Percentiles rank a stretch among this genome's conserved stretches.
Conservation (phyloP, 2,329 filamentous ascomycete species). For the Talaromyces islandicus region DNA sequence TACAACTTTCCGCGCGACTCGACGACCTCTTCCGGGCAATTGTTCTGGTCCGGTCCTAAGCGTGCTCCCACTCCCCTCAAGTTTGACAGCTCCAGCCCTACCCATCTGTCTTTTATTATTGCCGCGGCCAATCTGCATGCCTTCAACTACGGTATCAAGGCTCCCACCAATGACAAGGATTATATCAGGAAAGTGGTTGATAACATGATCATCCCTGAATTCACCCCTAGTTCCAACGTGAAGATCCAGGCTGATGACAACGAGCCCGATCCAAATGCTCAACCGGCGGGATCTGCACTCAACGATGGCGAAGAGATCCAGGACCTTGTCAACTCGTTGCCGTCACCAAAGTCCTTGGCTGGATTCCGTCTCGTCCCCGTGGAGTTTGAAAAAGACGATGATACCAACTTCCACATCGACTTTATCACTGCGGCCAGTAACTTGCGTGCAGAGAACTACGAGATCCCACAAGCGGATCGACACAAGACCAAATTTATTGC, state of each 20-base stretch:
- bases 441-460: constrained; percentile 94
- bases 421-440: constrained; percentile 98
- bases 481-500: constrained; percentile 99
- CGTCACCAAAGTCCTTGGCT: constrained; percentile 70
- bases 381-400: constrained; percentile 98
- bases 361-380: constrained; percentile 88
- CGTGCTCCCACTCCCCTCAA: constrained; percentile 86
- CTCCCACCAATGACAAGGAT: constrained; percentile 63
- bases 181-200: constrained; percentile 77
- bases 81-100: constrained; percentile 77
- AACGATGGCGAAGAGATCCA: constrained; percentile 73
- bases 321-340: constrained; percentile 65
- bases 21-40: constrained; percentile 76
- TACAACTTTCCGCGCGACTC: constrained; percentile 98
- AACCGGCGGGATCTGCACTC: constrained; percentile 45
- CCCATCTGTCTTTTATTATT: constrained; percentile 82
- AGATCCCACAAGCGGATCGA: constrained; percentile 83
- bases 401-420: constrained; percentile 96
- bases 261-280: constrained; percentile 85
- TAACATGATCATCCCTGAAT: constrained; percentile 93
- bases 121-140: constrained; percentile 88
- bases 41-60: constrained; percentile 98
- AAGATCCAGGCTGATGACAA: constrained; percentile 97
- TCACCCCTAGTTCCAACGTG: constrained; percentile 79
- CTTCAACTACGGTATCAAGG: constrained; percentile 96